Conservation (phyloP, 2,329 filamentous ascomycete species). For the Aureobasidium subglaciale region DNA sequence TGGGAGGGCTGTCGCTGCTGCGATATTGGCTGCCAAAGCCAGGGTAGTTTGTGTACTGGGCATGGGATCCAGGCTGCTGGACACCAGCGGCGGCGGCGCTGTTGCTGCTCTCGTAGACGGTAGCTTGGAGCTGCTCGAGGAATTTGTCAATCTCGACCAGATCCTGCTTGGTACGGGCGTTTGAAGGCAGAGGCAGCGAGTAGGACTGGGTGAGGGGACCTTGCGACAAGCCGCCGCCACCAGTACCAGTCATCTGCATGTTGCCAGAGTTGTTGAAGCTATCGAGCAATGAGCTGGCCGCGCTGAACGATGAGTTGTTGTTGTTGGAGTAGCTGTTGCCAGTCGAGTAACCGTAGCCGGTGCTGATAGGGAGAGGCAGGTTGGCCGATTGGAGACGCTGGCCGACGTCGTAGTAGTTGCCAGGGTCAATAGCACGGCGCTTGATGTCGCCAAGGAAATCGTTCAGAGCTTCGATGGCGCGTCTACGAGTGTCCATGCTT, state of each 20-base stretch:
- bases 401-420: constrained; percentile 84
- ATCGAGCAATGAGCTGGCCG: constrained; percentile 28
- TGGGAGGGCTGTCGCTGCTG: constrained; percentile 51
- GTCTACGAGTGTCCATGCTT: constrained; percentile 65
- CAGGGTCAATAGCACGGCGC: constrained; percentile 80
- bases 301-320: constrained; percentile 21
- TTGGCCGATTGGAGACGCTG: constrained; percentile 73
- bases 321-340: constrained; percentile 31
- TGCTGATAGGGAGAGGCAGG: constrained; percentile 34
- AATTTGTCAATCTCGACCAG: constrained; percentile 90
- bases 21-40: constrained; percentile 46
- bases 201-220: constrained; percentile 67
- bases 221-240: constrained; percentile 41
- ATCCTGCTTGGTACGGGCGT: constrained; percentile 87
- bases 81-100: constrained; percentile 72
- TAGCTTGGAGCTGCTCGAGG: constrained; percentile 90
- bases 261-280: constrained; percentile 23
- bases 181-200: constrained; percentile 78
- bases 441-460: constrained; percentile 93
- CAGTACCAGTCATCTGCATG: constrained; percentile 15
- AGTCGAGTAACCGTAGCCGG: constrained; percentile 31
- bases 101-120: constrained; percentile 80
- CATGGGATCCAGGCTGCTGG: constrained; percentile 65
- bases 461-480: constrained; percentile 74
- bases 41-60: constrained; percentile 32